Conservation (phyloP, 805 yeast species). For the Candida argentea region DNA sequence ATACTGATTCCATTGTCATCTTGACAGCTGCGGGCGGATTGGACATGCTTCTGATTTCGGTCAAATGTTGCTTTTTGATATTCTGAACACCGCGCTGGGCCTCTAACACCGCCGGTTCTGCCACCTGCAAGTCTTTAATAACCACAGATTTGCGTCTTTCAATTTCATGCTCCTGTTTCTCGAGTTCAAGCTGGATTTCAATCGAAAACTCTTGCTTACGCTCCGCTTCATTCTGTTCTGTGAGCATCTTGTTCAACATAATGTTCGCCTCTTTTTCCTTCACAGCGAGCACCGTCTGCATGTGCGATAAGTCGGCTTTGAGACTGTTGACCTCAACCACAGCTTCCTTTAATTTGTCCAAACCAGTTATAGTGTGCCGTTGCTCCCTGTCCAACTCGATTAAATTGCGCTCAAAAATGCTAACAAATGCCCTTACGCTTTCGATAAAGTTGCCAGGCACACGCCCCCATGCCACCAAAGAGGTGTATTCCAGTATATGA, state of each 20-base stretch:
- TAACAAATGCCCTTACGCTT: constrained; percentile 36
- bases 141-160: constrained; percentile 44
- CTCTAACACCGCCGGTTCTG: constrained; percentile 76
- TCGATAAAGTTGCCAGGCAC: constrained; percentile 51
- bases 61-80: constrained; percentile 84
- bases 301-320: constrained; percentile 41
- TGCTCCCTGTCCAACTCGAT: constrained; percentile 51
- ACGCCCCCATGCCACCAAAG: constrained; percentile 5
- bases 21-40: constrained; percentile 89
- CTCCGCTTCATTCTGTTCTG: constrained; percentile 88
- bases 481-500: constrained; percentile 5
- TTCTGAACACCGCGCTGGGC: constrained; percentile 88
- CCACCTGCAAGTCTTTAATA: constrained; percentile 53
- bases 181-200: constrained; percentile 61
- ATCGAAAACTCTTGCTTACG: constrained; percentile 79
- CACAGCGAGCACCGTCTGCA: constrained; percentile 35
- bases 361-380: constrained; percentile 61
- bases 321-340: constrained; percentile 60
- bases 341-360: constrained; percentile 68
- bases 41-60: constrained; percentile 80
- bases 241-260: constrained; percentile 66
- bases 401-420: constrained; percentile 33
- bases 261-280: constrained; percentile 63
- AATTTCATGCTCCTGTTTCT: constrained; percentile 55
- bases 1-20: constrained; percentile 78